Evolutionary conservation across 768 basidiomycete genomes (phyloP), one percentile per base, ranked within the genome.

Genomic region (Leccinum disarticulatum): DNA sequence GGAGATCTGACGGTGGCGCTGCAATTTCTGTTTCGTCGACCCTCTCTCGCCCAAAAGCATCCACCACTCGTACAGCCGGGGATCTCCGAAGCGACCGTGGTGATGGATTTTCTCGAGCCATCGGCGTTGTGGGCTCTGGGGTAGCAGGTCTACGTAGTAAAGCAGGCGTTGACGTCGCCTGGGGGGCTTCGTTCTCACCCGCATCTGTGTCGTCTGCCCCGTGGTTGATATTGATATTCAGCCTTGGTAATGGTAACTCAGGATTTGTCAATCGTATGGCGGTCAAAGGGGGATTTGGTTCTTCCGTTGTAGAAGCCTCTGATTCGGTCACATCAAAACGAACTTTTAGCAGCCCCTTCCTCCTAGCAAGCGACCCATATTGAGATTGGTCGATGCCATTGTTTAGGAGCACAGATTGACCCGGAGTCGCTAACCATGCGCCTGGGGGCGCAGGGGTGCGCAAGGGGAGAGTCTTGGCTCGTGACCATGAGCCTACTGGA

Each of bases 381-480:
- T 67, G 73, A 28, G 72, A 72, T 49, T 72, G 73, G 47, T 68
- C 67, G 3, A 15, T 43, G 17, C 59, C 63, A 36, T 58, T 66
- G 47, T 19, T 57, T 27, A 67, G 59, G 15, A 63, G 56, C 2
- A 46, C 61, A 17, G 70, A 66, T 59, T 75, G 72, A 35, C 68
- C 79, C 3, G 88, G 87, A 14, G 89, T 88, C 3, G 75, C 71
- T 50, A 80, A 61, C 86, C 87, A 90, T 43, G 80, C 87, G 41
- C 89, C 89, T 19, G 89, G 88, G 3, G 81, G 82, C n/a, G 79
- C 83, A 46, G 88, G 88, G 1, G 87, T 90, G 58, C 81, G 81
- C 17, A 74, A 59, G 25, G 83, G 77, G 11, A 83, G 70, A 6
- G 80, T 73, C 10, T 70, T 75, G 30, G 78, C 79, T 63, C 81